phyloP scores from a whole-genome alignment of 2,329 filamentous ascomycete species.

The Cercospora sesami region DNA sequence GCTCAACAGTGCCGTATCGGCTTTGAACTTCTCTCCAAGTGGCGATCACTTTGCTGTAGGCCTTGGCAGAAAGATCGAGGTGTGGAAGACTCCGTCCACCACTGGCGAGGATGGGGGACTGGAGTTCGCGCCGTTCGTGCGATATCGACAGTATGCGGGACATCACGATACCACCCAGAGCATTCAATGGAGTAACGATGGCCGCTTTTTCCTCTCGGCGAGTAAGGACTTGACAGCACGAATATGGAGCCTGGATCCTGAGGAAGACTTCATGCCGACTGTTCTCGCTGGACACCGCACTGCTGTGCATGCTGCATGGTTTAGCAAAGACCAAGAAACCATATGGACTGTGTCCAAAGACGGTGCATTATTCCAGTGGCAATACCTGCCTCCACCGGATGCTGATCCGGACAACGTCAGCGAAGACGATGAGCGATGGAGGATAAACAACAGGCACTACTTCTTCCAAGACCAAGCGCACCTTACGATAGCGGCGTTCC shows the following conservation, averaged over 20 bases:
- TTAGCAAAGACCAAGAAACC: constrained; percentile 88
- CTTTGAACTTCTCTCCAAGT: constrained; percentile 86
- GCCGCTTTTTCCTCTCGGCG: constrained; percentile 87
- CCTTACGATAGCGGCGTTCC: constrained; percentile 87
- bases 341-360: constrained; percentile 97
- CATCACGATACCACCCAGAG: constrained; percentile 85
- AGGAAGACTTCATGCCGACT: constrained; percentile 86
- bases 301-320: constrained; percentile 91
- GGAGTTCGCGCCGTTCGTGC: constrained; percentile 92
- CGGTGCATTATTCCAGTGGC: constrained; percentile 93
- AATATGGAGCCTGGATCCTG: constrained; percentile 89
- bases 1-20: constrained; percentile 79
- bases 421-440: constrained; percentile 75
- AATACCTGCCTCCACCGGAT: constrained; percentile 65
- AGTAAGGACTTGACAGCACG: constrained; percentile 89
- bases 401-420: constrained; percentile 54
- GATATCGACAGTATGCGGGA: constrained; percentile 79
- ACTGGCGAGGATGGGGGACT: constrained; percentile 73
- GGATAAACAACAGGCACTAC: constrained; percentile 86
- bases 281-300: constrained; percentile 89
- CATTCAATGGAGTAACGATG: constrained; percentile 95
- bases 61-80: constrained; percentile 81
- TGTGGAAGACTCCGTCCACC: constrained; percentile 93
- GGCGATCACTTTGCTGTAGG: constrained; percentile 89
- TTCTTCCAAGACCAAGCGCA: constrained; percentile 90